phyloP scores from a whole-genome alignment of 805 yeast genomes.

The Isabelozyma gotoi region DNA sequence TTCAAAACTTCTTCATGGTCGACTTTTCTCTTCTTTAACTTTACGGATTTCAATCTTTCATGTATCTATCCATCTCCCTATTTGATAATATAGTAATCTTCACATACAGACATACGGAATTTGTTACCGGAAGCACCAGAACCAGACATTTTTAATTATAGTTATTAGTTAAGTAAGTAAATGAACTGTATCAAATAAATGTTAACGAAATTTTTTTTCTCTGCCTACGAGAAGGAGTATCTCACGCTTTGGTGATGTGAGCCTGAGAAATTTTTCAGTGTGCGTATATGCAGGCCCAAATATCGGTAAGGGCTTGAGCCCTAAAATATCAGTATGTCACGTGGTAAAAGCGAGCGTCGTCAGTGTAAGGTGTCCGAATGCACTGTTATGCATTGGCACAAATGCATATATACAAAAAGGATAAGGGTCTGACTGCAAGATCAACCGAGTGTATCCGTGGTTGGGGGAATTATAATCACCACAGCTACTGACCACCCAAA shows the following conservation, averaged over 20 bases:
- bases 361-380: background rate
- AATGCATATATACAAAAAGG: no score
- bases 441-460: no score
- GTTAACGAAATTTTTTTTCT: background rate
- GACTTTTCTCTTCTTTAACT: background rate
- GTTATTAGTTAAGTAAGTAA: constrained; percentile 16
- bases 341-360: no score
- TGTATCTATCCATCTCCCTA: background rate
- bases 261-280: background rate
- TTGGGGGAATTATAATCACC: no score
- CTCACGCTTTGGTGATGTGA: constrained; percentile 1
- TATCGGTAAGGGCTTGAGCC: background rate
- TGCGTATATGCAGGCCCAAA: background rate
- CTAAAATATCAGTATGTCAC: background rate
- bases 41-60: background rate
- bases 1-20: background rate
- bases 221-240: background rate
- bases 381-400: background rate
- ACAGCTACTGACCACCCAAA: no score
- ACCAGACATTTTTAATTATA: constrained; percentile 65
- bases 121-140: constrained; percentile 99
- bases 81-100: constrained; percentile 4
- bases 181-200: background rate
- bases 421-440: no score
- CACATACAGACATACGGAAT: constrained; percentile 98